phyloP scores from a whole-genome alignment of 1,284 basidiomycete species.

The Coniophora puteana region DNA sequence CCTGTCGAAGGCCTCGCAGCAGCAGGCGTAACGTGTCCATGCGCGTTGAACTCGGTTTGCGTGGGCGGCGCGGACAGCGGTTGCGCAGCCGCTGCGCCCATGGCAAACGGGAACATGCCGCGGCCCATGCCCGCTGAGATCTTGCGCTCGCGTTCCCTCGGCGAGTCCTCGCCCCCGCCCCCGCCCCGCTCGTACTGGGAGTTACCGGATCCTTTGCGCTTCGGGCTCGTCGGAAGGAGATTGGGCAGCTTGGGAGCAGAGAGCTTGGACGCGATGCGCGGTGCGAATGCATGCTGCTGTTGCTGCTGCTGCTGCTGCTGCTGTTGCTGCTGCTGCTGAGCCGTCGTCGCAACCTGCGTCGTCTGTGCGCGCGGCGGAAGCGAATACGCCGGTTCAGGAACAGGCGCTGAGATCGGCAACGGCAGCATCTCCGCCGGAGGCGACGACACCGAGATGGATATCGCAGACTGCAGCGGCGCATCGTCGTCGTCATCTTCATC shows the following conservation, averaged over 20 bases:
- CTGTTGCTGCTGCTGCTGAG: too few species aligned
- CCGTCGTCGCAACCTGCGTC: conserved; percentile 54
- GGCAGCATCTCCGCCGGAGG: too few species aligned
- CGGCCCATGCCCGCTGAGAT: conserved; percentile 20
- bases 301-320: too few species aligned
- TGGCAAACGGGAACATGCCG: conserved; percentile 29
- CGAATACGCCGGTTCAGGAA: conserved; percentile 18
- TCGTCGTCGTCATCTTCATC: conserved; percentile 21
- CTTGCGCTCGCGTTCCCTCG: conserved; percentile 24
- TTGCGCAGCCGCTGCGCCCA: too few species aligned
- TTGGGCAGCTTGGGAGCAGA: conserved; percentile 44
- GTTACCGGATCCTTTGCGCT: conserved; percentile 49
- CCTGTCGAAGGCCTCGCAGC: too few species aligned
- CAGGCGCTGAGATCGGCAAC: conserved; percentile 21
- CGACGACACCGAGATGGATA: conserved; percentile 35
- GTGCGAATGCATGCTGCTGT: conserved; percentile 67
- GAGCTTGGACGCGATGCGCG: conserved; percentile 65
- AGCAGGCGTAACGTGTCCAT: too few species aligned
- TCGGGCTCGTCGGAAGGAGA: conserved; percentile 41
- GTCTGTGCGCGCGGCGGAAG: conserved; percentile 19
- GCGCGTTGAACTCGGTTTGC: too few species aligned
- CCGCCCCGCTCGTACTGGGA: conserved; percentile 33
- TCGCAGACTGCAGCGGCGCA: too few species aligned
- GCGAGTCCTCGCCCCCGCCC: conserved; percentile 29
- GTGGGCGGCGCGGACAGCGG: too few species aligned